Evolutionary conservation across 495 filamentous ascomycete genomes (phyloP).

Genomic region (Pseudoneurospora amorphoporcata): DNA sequence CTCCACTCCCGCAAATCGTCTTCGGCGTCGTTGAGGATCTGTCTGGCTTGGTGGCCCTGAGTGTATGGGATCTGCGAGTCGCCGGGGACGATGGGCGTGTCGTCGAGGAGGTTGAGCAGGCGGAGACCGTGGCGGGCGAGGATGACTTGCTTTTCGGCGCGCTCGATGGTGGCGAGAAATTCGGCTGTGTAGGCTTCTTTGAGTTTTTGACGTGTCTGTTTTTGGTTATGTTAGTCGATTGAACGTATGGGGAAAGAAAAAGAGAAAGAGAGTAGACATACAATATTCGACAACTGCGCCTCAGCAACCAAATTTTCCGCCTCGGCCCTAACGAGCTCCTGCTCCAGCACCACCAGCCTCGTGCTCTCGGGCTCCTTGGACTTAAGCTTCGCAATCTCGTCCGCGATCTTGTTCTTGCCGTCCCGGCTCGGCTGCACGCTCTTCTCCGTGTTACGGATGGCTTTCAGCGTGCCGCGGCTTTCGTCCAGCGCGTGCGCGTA

Average conservation of each 20-base stretch:
- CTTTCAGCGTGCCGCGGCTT: slow-evolving; percentile 67
- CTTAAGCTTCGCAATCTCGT: slow-evolving; percentile 85
- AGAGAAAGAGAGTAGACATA: slow-evolving; percentile 27
- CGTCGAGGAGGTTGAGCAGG: slow-evolving; percentile 80
- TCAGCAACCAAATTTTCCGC: slow-evolving; percentile 93
- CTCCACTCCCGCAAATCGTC: slow-evolving; percentile 72
- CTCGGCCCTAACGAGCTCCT: slow-evolving; percentile 91
- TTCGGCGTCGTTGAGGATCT: slow-evolving; percentile 89
- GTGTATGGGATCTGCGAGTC: slow-evolving; percentile 60
- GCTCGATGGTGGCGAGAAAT: slow-evolving; percentile 79
- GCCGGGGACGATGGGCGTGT: slow-evolving; percentile 80
- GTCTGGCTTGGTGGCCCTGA: slow-evolving; percentile 52
- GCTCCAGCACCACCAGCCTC: slow-evolving; percentile 72
- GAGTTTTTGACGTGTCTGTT: slow-evolving; percentile 78
- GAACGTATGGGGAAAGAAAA: neutral
- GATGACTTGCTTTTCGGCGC: slow-evolving; percentile 91
- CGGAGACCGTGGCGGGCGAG: slow-evolving; percentile 81
- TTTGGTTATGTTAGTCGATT: neutral
- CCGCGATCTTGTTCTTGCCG: slow-evolving; percentile 69
- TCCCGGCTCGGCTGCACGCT: slow-evolving; percentile 89
- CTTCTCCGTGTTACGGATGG: slow-evolving; percentile 83
- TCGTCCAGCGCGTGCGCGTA: slow-evolving; percentile 86
- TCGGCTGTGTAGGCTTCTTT: slow-evolving; percentile 88
- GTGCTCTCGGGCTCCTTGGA: slow-evolving; percentile 75
- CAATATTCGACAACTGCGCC: slow-evolving; percentile 90